Conservation (phyloP, 768 basidiomycete species). For the Hebeloma cylindrosporum region DNA sequence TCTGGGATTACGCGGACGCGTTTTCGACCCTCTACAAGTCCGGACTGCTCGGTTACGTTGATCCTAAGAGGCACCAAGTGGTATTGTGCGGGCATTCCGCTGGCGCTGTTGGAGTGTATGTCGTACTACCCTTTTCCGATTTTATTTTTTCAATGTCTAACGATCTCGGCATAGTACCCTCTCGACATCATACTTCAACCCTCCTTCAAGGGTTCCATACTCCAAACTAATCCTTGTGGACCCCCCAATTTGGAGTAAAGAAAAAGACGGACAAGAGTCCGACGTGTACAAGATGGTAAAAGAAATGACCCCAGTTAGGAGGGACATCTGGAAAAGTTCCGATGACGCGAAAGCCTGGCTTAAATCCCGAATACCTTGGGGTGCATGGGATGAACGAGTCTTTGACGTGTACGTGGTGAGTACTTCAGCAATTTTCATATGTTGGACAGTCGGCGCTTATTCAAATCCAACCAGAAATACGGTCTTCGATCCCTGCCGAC, state of each 20-base stretch:
- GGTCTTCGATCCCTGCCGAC: constrained; percentile 29
- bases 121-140: neutral
- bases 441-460: neutral
- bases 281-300: constrained; percentile 28
- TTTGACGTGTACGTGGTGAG: constrained; percentile 26
- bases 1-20: constrained; percentile 32
- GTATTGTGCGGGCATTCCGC: constrained; percentile 34
- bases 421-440: neutral
- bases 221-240: constrained; percentile 27
- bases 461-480: constrained; percentile 21
- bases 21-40: constrained; percentile 28
- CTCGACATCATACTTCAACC: constrained; percentile 27
- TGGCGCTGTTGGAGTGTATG: constrained; percentile 31
- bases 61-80: constrained; percentile 24
- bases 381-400: constrained; percentile 27
- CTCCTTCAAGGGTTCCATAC: constrained; percentile 27
- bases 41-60: constrained; percentile 22
- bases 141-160: neutral
- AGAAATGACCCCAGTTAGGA: constrained; percentile 24
- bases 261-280: constrained; percentile 22
- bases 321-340: constrained; percentile 25
- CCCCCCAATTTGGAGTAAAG: constrained; percentile 22
- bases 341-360: constrained; percentile 27
- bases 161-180: constrained; percentile 18
- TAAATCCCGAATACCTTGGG: constrained; percentile 24